Conservation (phyloP, 106 monocot species). For the Dioscorea zingiberensis region DNA sequence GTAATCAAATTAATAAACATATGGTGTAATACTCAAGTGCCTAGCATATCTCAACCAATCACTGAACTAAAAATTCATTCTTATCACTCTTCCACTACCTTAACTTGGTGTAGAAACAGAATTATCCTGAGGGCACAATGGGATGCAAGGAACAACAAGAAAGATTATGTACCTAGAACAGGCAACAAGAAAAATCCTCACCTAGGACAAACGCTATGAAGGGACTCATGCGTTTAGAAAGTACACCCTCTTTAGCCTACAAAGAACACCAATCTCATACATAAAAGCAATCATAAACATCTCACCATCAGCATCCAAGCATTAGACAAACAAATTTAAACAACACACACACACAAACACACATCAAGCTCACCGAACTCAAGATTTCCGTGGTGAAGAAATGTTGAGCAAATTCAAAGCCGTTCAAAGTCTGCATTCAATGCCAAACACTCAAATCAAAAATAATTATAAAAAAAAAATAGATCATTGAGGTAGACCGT, state of each 20-base stretch:
- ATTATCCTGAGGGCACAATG: background rate
- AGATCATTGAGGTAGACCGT: too few relatives aligned
- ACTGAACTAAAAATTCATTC: background rate
- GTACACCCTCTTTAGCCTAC: constrained; percentile 35
- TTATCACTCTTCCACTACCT: background rate
- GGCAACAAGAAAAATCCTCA: constrained; percentile 9
- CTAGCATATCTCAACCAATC: background rate
- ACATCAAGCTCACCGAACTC: too few relatives aligned
- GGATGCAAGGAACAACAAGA: too few relatives aligned
- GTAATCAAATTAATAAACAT: background rate
- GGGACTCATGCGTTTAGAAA: constrained; percentile 13
- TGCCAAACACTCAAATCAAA: too few relatives aligned
- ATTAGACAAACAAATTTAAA: too few relatives aligned
- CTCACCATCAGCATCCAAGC: too few relatives aligned
- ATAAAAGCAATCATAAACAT: too few relatives aligned
- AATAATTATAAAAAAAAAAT: too few relatives aligned
- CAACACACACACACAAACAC: too few relatives aligned
- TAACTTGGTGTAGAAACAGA: background rate
- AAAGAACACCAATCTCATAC: background rate
- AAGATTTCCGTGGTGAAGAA: too few relatives aligned
- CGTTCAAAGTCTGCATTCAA: too few relatives aligned
- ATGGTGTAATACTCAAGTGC: background rate
- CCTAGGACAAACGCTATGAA: constrained; percentile 82
- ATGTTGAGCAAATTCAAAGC: too few relatives aligned
- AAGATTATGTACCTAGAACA: background rate